A percentile compares a stretch with the other conserved stretches of the same genome.
Conservation (phyloP, 768 basidiomycete species). For the Tulasnella sp. region DNA sequence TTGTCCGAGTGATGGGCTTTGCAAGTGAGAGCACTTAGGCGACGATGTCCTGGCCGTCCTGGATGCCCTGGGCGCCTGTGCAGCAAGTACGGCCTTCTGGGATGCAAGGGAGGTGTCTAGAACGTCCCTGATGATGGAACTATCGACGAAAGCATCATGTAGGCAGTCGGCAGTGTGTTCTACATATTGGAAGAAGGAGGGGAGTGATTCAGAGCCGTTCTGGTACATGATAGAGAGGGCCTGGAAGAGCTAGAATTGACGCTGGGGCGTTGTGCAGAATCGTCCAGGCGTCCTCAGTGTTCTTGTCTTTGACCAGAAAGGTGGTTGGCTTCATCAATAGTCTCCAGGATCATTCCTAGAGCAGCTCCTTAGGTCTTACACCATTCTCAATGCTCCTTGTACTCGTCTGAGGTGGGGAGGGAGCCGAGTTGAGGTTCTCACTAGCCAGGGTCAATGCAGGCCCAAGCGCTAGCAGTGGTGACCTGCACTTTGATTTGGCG, state of each 20-base stretch:
- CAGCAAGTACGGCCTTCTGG: neutral
- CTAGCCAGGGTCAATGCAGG: neutral
- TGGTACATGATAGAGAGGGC: neutral
- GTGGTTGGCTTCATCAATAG: neutral
- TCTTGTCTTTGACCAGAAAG: neutral
- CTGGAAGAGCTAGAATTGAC: neutral
- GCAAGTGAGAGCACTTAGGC: neutral
- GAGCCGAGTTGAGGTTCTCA: neutral
- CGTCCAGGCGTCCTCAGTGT: neutral
- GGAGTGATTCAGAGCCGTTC: neutral
- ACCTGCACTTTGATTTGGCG: neutral
- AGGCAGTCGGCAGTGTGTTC: neutral
- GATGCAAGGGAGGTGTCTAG: neutral
- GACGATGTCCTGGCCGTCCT: neutral
- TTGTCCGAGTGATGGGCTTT: neutral
- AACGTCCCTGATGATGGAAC: neutral
- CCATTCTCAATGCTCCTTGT: neutral
- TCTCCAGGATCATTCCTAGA: neutral
- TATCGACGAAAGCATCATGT: neutral
- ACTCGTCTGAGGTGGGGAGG: neutral
- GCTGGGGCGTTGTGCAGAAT: neutral
- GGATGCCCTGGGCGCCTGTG: neutral
- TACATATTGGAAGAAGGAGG: neutral
- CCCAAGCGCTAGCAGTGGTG: neutral
- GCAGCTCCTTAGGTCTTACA: neutral